phyloP scores from a whole-genome alignment of 192 early-diverging fungal genomes.

The Spinellus fusiger region DNA sequence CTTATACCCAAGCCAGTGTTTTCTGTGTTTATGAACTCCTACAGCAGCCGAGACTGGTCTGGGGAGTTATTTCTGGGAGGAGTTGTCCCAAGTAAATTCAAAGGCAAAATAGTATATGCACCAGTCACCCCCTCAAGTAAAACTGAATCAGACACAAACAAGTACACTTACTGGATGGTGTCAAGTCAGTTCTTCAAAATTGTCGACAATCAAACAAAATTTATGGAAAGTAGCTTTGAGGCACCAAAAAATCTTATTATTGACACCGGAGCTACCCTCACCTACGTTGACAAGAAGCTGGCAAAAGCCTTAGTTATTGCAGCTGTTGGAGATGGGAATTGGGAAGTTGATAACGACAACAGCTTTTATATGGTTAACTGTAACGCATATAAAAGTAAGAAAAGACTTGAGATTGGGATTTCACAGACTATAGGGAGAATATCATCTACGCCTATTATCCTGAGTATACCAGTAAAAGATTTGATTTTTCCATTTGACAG shows the following conservation, averaged over 20 bases:
- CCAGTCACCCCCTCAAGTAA: slow-evolving; percentile 8
- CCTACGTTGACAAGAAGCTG: slow-evolving; percentile 10
- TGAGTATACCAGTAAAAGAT: slow-evolving; percentile 6
- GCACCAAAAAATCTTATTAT: slow-evolving; percentile 11
- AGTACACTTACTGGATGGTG: slow-evolving; percentile 21
- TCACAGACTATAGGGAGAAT: neutral
- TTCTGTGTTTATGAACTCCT: slow-evolving; percentile 9
- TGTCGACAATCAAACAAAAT: neutral
- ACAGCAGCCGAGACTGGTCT: slow-evolving; percentile 1
- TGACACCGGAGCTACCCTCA: slow-evolving; percentile 24
- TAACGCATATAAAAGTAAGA: neutral
- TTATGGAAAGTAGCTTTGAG: neutral
- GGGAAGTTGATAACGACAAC: neutral
- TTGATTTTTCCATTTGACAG: slow-evolving; percentile 14
- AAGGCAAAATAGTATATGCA: slow-evolving; percentile 37
- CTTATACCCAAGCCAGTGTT: slow-evolving; percentile 12
- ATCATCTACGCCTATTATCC: neutral
- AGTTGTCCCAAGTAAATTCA: slow-evolving; percentile 28
- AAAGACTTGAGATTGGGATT: neutral
- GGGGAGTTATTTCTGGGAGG: slow-evolving; percentile 42
- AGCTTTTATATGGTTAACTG: slow-evolving; percentile 5
- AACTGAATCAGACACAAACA: neutral
- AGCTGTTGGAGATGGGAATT: neutral
- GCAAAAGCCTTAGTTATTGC: slow-evolving; percentile 3
- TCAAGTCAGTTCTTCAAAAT: slow-evolving; percentile 6